These are phyloP conservation scores for Botrytis fabae DNA, from an alignment of 2,329 filamentous ascomycete species.

Conservation along the genomic window DNA sequence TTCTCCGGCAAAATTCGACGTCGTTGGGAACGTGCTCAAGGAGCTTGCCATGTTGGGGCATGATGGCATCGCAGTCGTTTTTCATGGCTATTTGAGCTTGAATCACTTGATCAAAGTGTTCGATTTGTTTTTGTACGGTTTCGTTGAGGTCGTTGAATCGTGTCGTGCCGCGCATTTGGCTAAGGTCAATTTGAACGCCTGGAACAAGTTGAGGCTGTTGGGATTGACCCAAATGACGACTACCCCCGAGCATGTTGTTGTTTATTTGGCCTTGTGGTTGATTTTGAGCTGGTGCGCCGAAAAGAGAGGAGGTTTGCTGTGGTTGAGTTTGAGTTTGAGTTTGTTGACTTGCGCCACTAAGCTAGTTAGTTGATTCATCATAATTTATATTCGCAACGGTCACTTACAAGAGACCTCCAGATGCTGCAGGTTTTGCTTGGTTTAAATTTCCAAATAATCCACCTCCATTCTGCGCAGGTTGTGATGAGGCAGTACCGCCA, in stretches of 20 bases:
- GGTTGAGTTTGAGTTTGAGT: slow-evolving; percentile 34
- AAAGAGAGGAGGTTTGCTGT: slow-evolving; percentile 32
- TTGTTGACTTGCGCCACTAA: slow-evolving; percentile 31
- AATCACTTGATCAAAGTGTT: slow-evolving; percentile 76
- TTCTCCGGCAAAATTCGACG: slow-evolving; percentile 62
- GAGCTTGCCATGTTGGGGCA: slow-evolving; percentile 61
- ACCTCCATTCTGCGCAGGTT: slow-evolving; percentile 35
- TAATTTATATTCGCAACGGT: not conserved
- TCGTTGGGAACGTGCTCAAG: slow-evolving; percentile 65
- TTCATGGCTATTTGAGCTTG: slow-evolving; percentile 76
- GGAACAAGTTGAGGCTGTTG: slow-evolving; percentile 58
- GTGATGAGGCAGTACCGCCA: slow-evolving; percentile 34
- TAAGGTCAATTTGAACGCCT: slow-evolving; percentile 75
- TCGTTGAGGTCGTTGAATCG: slow-evolving; percentile 89
- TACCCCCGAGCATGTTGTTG: slow-evolving; percentile 20
- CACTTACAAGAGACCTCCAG: slow-evolving; percentile 38
- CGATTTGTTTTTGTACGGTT: slow-evolving; percentile 75
- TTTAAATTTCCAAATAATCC: slow-evolving; percentile 37
- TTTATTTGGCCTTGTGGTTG: slow-evolving; percentile 29
- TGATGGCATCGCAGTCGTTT: slow-evolving; percentile 71
- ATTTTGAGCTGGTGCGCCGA: slow-evolving; percentile 27
- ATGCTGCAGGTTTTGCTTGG: slow-evolving; percentile 37
- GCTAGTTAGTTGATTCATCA: slow-evolving; percentile 9
- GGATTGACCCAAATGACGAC: slow-evolving; percentile 48
- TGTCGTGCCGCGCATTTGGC: slow-evolving; percentile 79